Conservation (phyloP, 768 basidiomycete species). For the Glaciozyma martinii region DNA sequence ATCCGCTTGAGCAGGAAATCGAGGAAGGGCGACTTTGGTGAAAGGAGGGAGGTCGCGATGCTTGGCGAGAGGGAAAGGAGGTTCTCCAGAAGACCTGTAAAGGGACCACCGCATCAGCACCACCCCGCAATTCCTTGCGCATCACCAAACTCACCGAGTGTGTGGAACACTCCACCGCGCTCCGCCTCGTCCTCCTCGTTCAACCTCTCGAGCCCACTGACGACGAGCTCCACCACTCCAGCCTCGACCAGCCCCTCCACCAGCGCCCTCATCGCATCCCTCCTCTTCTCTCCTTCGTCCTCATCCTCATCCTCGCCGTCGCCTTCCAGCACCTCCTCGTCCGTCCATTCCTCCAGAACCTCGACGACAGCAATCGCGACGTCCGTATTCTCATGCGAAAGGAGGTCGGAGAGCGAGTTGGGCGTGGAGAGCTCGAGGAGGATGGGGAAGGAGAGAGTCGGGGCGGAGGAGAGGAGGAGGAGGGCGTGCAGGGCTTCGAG, state of each 20-base stretch:
- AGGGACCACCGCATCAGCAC: neutral
- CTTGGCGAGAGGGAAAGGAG: conserved; percentile 73
- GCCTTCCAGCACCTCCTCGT: conserved; percentile 81
- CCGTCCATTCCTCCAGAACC: conserved; percentile 84
- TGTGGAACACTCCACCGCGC: conserved; percentile 82
- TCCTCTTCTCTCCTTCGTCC: conserved; percentile 40
- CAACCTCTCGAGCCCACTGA: conserved; percentile 77
- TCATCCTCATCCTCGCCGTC: conserved; percentile 53
- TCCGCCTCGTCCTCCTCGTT: conserved; percentile 87
- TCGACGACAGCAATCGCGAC: conserved; percentile 94
- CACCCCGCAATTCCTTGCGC: neutral
- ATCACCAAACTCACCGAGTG: conserved; percentile 52
- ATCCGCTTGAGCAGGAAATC: conserved; percentile 72
- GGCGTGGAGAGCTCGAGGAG: conserved; percentile 68
- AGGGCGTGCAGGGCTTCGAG: conserved; percentile 77
- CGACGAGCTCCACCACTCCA: conserved; percentile 75
- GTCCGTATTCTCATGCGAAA: conserved; percentile 82
- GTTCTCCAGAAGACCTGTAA: conserved; percentile 81
- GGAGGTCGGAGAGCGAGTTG: conserved; percentile 63
- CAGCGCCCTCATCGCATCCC: conserved; percentile 43
- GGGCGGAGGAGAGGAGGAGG: conserved; percentile 77
- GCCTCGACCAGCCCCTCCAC: conserved; percentile 54
- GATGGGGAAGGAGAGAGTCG: conserved; percentile 77
- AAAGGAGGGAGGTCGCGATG: conserved; percentile 59
- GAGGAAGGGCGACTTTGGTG: conserved; percentile 60